phyloP scores from a whole-genome alignment of 2,329 filamentous ascomycete genomes.

The Stachybotrys chartarum region DNA sequence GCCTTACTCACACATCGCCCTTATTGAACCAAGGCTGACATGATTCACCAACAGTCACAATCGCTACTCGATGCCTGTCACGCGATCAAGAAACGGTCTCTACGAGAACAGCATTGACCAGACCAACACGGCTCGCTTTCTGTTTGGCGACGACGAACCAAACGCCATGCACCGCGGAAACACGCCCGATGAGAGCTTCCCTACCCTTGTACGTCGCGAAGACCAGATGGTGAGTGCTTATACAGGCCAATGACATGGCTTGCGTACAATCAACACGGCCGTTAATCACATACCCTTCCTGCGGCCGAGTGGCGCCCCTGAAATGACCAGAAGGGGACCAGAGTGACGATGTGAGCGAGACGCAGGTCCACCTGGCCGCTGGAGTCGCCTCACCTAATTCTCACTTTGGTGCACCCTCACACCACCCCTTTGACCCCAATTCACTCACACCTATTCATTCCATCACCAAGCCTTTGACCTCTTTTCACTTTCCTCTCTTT shows the following conservation, averaged over 20 bases:
- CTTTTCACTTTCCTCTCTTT: neutral
- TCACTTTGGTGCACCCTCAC: neutral
- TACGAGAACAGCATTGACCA: conserved; percentile 68
- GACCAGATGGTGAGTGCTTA: conserved; percentile 43
- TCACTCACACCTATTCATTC: too few relatives aligned
- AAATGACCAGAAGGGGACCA: neutral
- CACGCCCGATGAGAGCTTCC: conserved; percentile 76
- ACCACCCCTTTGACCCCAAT: neutral
- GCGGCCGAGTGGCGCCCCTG: neutral
- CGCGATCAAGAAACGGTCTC: conserved; percentile 58
- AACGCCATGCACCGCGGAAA: conserved; percentile 42
- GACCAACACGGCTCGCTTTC: conserved; percentile 77
- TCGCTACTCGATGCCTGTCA: conserved; percentile 90
- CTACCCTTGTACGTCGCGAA: conserved; percentile 67
- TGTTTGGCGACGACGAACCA: conserved; percentile 73
- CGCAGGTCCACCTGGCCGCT: neutral
- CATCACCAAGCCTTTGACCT: neutral
- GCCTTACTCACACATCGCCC: neutral
- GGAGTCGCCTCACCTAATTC: neutral
- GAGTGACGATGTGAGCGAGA: neutral
- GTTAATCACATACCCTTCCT: neutral
- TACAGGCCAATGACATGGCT: too few relatives aligned
- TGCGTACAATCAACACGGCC: too few relatives aligned
- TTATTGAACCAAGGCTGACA: neutral
- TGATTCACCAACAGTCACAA: conserved; percentile 53